Evolutionary conservation across 2,329 filamentous ascomycete genomes (phyloP), one percentile per base, ranked within the genome.

Genomic region (Stagonosporopsis cucurbitacearum): DNA sequence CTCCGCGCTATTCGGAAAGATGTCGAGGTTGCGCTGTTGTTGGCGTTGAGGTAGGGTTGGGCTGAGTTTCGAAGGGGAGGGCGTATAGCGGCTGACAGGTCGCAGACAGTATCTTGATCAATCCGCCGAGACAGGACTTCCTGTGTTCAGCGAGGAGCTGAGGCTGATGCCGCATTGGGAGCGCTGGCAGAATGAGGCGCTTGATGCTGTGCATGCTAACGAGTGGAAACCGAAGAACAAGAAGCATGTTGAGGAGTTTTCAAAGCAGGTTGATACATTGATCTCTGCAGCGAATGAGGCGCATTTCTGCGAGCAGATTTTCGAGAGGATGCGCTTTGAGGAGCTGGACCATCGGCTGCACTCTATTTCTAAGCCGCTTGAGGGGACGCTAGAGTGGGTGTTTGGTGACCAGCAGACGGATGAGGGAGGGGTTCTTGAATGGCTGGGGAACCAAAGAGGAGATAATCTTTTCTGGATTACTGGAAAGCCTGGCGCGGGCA

Each of bases 401-500:
- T 67, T 70, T 52, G 62, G 65, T 12, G 61, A 59, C 36, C 45
- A 28, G 26, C 51, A 58, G 41, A 56, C 51, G 8, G 57, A 63
- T 11, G 57, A 57, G 25, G 63, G 51, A 4, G 63, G 59, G 2
- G 60, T 73, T 22, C 54, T 71, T 15, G 62, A 69, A 25, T 73
- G 70, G 70, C 57, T 73, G 23, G 65, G 65, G 0, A 63, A 63
- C 20, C 59, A 52, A 13, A 61, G 59, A 17, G 69, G 68, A 8
- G 63, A 68, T 28, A 67, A 67, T 44, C 49, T 73, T 3, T 73
- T 69, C 41, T 73, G 68, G 70, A 50, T 73, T 13, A 69, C 67
- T n/a, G 70, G 69, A 12, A 67, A 80, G 30, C 75, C 80, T 3
- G 80, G 80, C 0, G 78, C 77, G 0, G 80, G 80, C 0, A 82